A percentile compares a stretch with the other conserved stretches of the same genome.
Conservation (phyloP, 305 asterid species). For the Solanum hybrid region DNA sequence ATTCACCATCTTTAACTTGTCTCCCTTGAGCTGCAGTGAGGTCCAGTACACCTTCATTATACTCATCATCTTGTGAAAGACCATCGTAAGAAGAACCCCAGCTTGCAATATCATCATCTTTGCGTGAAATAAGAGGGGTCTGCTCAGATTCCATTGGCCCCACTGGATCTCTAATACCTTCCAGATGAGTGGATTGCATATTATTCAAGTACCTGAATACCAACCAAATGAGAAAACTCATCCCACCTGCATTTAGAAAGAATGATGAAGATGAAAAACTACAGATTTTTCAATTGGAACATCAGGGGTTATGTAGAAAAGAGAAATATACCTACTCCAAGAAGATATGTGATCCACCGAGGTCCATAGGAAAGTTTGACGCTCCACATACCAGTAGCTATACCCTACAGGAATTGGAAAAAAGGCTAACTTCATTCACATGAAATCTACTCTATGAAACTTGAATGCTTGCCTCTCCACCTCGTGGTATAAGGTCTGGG, state of each 20-base stretch:
- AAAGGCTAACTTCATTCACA: not conserved
- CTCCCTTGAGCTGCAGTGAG: constrained; percentile 22
- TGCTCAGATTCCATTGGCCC: constrained; percentile 32
- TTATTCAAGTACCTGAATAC: constrained; percentile 24
- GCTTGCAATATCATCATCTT: constrained; percentile 41
- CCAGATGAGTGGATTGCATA: constrained; percentile 20
- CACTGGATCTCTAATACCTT: constrained; percentile 19
- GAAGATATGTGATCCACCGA: constrained; percentile 55
- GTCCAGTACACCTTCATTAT: constrained; percentile 24
- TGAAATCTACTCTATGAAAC: not conserved
- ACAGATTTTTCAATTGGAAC: not conserved
- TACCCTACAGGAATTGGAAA: constrained; percentile 37
- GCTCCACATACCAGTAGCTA: constrained; percentile 26
- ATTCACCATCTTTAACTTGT: constrained; percentile 33
- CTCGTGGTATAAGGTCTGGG: not conserved
- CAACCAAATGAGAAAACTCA: constrained; percentile 33
- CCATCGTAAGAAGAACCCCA: constrained; percentile 48
- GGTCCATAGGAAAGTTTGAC: constrained; percentile 63
- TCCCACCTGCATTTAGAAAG: constrained; percentile 39
- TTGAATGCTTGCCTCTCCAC: not conserved
- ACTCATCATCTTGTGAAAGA: constrained; percentile 36
- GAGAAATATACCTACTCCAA: constrained; percentile 45
- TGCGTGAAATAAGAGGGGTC: constrained; percentile 43
- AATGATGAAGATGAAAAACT: constrained; percentile 1
- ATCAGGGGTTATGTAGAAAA: not conserved